Conservation (phyloP, 441 rosid species). For the Adansonia rubrostipa region DNA sequence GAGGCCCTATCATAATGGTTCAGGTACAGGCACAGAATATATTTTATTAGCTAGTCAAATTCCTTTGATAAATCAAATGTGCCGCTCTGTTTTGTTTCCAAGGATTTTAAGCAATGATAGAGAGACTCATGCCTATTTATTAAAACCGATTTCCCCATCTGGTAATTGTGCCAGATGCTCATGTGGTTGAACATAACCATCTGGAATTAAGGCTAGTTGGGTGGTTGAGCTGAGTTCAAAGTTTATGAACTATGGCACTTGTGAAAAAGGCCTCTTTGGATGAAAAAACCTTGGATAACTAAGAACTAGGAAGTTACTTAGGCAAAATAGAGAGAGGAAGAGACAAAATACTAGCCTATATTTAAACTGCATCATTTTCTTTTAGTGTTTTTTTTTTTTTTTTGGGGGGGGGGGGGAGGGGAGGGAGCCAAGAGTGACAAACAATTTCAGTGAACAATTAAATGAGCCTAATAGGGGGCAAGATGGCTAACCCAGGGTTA, state of each 20-base stretch:
- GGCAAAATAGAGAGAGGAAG: neutral
- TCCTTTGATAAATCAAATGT: neutral
- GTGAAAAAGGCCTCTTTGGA: slow-evolving; percentile 1
- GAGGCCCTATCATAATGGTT: slow-evolving; percentile 93
- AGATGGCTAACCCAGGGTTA: neutral
- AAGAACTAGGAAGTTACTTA: neutral
- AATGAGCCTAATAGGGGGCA: neutral
- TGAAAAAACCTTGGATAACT: neutral
- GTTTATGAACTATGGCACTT: slow-evolving; percentile 12
- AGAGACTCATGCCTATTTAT: neutral
- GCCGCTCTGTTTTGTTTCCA: neutral
- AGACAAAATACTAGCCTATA: neutral
- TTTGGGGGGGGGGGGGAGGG: no score
- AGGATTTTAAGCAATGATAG: neutral
- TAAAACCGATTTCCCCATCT: slow-evolving; percentile 4
- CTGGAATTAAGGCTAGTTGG: neutral
- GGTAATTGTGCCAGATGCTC: slow-evolving; percentile 7
- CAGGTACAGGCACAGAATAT: slow-evolving; percentile 54
- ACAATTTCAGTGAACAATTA: neutral
- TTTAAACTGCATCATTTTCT: neutral
- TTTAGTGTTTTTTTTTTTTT: neutral
- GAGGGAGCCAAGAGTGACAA: neutral
- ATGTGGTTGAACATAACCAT: neutral
- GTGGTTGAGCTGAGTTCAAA: neutral
- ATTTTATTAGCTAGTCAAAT: slow-evolving; percentile 13